Percentiles rank a stretch among this genome's conserved stretches.
phyloP scores from a whole-genome alignment of 495 filamentous ascomycete genomes.

The Penicillium arizonense region DNA sequence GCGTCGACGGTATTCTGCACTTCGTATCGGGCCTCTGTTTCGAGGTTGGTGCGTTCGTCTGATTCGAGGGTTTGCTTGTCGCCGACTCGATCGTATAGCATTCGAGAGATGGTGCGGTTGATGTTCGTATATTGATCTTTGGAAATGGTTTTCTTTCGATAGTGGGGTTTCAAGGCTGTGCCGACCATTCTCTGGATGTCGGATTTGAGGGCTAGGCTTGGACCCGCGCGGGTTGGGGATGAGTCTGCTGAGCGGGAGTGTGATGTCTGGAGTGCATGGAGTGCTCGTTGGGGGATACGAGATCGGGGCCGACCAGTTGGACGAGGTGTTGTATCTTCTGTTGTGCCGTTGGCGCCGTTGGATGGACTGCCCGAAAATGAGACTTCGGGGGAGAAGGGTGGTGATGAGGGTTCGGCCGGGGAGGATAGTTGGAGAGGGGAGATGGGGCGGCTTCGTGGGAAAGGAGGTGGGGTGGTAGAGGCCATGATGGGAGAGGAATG shows the following conservation, averaged over 20 bases:
- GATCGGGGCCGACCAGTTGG: slow-evolving; percentile 17
- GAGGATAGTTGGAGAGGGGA: slow-evolving; percentile 71
- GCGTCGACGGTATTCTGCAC: slow-evolving; percentile 63
- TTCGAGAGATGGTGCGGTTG: slow-evolving; percentile 78
- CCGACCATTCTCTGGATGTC: slow-evolving; percentile 81
- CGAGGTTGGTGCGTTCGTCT: slow-evolving; percentile 58
- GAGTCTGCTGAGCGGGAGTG: slow-evolving; percentile 57
- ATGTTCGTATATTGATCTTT: slow-evolving; percentile 85
- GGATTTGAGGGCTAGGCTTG: slow-evolving; percentile 72
- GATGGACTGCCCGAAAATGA: slow-evolving; percentile 27
- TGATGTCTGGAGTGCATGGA: slow-evolving; percentile 50
- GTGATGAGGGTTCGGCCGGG: slow-evolving; percentile 59
- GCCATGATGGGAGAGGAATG: slow-evolving; percentile 67
- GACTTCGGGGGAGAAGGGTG: slow-evolving; percentile 52
- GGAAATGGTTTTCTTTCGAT: slow-evolving; percentile 62
- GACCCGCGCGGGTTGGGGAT: slow-evolving; percentile 52
- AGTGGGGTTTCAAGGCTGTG: slow-evolving; percentile 72
- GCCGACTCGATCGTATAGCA: slow-evolving; percentile 78
- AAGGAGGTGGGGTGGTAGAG: slow-evolving; percentile 71
- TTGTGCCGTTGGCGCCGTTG: slow-evolving; percentile 14
- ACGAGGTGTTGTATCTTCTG: slow-evolving; percentile 11
- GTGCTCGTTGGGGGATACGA: slow-evolving; percentile 35
- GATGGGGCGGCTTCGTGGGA: slow-evolving; percentile 56
- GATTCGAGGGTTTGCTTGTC: slow-evolving; percentile 57
- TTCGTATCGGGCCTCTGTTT: slow-evolving; percentile 69